phyloP scores from a whole-genome alignment of 345 rosid species.

The Hypericum androsaemum region DNA sequence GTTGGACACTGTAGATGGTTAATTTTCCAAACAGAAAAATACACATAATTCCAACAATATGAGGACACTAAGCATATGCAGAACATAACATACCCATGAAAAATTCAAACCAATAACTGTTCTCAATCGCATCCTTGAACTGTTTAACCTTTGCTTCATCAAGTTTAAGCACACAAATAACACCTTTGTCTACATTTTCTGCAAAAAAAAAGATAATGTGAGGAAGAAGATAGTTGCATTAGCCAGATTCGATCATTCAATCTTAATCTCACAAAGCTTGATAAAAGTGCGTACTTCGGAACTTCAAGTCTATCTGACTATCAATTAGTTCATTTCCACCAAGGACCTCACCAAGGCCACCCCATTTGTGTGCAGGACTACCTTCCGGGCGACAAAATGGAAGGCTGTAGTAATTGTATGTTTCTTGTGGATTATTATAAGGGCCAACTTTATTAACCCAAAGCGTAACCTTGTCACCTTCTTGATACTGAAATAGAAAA shows the following conservation, averaged over 20 bases:
- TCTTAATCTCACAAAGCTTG: background rate
- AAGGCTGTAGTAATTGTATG: slow-evolving; percentile 95
- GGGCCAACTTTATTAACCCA: slow-evolving; percentile 99
- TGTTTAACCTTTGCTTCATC: slow-evolving; percentile 58
- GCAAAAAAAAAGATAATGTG: too few species aligned
- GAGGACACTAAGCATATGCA: too few species aligned
- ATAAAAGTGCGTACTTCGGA: slow-evolving; percentile 50
- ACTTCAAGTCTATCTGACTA: slow-evolving; percentile 75
- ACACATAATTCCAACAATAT: too few species aligned
- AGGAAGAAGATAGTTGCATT: too few species aligned
- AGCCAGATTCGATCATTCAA: too few species aligned
- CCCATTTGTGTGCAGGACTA: slow-evolving; percentile 86
- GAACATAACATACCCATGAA: slow-evolving; percentile 69
- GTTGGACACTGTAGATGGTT: too few species aligned
- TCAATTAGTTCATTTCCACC: slow-evolving; percentile 99
- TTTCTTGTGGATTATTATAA: slow-evolving; percentile 98
- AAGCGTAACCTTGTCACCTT: slow-evolving; percentile 66
- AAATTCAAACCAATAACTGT: slow-evolving; percentile 86
- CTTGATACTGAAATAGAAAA: slow-evolving; percentile 54
- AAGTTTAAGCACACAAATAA: slow-evolving; percentile 57
- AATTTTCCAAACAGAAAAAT: too few species aligned
- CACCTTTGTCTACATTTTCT: slow-evolving; percentile 56
- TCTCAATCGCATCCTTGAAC: slow-evolving; percentile 83
- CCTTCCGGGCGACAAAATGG: slow-evolving; percentile 75
- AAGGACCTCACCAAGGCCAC: slow-evolving; percentile 98